A percentile compares a stretch with the other conserved stretches of the same genome.
These are phyloP conservation scores for Umbilicus rupestris DNA, from an alignment of 164 flowering plant genomes.

Conservation along the genomic window DNA sequence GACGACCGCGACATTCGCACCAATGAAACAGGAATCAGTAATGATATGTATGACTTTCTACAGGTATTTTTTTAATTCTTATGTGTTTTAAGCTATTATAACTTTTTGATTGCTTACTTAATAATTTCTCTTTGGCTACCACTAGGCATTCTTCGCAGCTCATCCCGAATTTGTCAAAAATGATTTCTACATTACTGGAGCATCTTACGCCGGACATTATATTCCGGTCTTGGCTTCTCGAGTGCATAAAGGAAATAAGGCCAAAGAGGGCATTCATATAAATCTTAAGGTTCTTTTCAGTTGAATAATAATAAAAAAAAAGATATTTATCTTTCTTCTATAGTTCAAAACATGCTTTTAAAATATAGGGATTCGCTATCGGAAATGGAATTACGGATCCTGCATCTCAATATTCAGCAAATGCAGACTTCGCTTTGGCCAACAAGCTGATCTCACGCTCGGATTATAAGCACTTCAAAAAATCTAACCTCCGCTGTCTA, in stretches of 20 bases:
- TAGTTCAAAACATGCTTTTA: background rate
- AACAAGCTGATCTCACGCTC: slow-evolving; percentile 19
- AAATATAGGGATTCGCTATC: slow-evolving; percentile 30
- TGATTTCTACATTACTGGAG: slow-evolving; percentile 33
- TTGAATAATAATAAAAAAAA: too few species aligned
- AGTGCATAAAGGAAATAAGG: slow-evolving; percentile 23
- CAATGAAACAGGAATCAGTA: slow-evolving; percentile 21
- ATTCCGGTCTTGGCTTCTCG: slow-evolving; percentile 18
- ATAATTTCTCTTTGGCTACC: background rate
- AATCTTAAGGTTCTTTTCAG: slow-evolving; percentile 21
- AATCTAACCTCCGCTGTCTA: slow-evolving; percentile 16
- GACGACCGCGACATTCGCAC: slow-evolving; percentile 23
- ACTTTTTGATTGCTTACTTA: background rate
- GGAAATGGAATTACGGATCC: slow-evolving; percentile 33
- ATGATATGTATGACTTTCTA: slow-evolving; percentile 29
- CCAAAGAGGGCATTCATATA: slow-evolving; percentile 22
- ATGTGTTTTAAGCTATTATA: too few species aligned
- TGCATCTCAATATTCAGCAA: slow-evolving; percentile 21
- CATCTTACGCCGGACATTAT: slow-evolving; percentile 20
- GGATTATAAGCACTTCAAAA: slow-evolving; percentile 18
- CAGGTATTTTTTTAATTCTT: slow-evolving; percentile 28
- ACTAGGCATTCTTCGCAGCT: slow-evolving; percentile 25
- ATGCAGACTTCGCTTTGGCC: slow-evolving; percentile 26
- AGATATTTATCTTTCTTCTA: too few species aligned
- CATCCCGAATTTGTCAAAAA: slow-evolving; percentile 27